Conservation (phyloP, 2,329 filamentous ascomycete genomes). For the Fusarium sp. region DNA sequence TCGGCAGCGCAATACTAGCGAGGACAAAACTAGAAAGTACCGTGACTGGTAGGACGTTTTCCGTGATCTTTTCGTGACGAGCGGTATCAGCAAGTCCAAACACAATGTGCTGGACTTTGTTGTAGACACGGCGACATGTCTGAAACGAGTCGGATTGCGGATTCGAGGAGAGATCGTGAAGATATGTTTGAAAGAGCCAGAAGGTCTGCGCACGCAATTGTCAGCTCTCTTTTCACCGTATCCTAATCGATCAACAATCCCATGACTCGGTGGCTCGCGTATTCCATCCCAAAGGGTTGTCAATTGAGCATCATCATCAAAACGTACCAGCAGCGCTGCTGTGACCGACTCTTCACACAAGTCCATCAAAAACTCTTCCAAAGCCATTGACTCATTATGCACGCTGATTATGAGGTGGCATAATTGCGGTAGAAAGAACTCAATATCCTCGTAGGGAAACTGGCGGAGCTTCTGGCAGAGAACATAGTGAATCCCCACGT, state of each 20-base stretch:
- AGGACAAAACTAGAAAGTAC: slow-evolving; percentile 83
- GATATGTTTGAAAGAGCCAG: slow-evolving; percentile 89
- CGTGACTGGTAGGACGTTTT: slow-evolving; percentile 82
- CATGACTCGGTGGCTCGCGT: slow-evolving; percentile 8
- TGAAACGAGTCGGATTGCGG: slow-evolving; percentile 82
- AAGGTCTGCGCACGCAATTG: slow-evolving; percentile 69
- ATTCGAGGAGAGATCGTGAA: slow-evolving; percentile 80
- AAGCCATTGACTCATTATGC: slow-evolving; percentile 89
- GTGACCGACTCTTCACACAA: slow-evolving; percentile 89
- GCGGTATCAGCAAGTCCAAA: slow-evolving; percentile 78
- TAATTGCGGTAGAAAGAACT: slow-evolving; percentile 89
- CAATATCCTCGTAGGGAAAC: slow-evolving; percentile 90
- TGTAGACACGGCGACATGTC: slow-evolving; percentile 85
- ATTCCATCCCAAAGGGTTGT: slow-evolving; percentile 11
- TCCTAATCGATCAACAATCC: background rate
- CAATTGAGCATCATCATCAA: background rate
- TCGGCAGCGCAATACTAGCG: slow-evolving; percentile 77
- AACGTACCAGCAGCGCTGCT: slow-evolving; percentile 78
- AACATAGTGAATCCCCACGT: slow-evolving; percentile 90
- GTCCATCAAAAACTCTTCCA: slow-evolving; percentile 88
- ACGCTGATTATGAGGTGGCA: slow-evolving; percentile 89
- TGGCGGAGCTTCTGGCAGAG: slow-evolving; percentile 88
- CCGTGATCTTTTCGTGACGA: slow-evolving; percentile 78
- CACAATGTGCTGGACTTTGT: slow-evolving; percentile 88
- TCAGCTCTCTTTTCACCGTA: slow-evolving; percentile 24